Conservation (phyloP, 495 filamentous ascomycete species). For the Neurospora tetrasperma region DNA sequence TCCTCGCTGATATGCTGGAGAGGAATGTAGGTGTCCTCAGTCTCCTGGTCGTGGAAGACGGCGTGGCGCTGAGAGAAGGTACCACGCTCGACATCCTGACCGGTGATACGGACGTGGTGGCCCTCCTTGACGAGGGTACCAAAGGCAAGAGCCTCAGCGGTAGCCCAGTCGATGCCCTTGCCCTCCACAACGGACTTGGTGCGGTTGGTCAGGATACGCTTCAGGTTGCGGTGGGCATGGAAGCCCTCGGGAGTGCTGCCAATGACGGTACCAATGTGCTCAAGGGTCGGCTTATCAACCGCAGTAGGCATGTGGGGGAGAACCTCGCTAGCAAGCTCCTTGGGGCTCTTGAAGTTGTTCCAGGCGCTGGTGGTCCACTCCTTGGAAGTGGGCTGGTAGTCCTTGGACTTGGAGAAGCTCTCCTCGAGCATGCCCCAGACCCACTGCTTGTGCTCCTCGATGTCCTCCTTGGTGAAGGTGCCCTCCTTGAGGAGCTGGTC, state of each 20-base stretch:
- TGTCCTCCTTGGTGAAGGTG: conserved; percentile 93
- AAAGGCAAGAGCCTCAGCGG: conserved; percentile 92
- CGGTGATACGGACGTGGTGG: conserved; percentile 91
- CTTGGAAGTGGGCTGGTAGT: conserved; percentile 91
- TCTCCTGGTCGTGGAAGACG: conserved; percentile 95
- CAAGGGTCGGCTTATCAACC: conserved; percentile 55
- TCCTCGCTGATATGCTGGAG: conserved; percentile 78
- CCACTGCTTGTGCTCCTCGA: conserved; percentile 99
- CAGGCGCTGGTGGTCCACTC: conserved; percentile 98
- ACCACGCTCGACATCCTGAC: conserved; percentile 98
- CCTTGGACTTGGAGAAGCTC: conserved; percentile 91
- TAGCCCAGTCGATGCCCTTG: conserved; percentile 94
- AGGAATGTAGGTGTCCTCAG: conserved; percentile 83
- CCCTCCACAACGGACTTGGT: conserved; percentile 91
- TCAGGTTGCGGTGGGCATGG: conserved; percentile 82
- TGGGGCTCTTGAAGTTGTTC: conserved; percentile 98
- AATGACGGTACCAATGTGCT: conserved; percentile 70
- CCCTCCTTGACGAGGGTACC: conserved; percentile 84
- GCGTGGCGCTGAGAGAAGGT: conserved; percentile 98
- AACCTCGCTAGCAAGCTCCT: conserved; percentile 90
- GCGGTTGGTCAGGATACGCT: conserved; percentile 84
- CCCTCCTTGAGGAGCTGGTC: conserved; percentile 79
- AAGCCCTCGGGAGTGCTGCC: conserved; percentile 72
- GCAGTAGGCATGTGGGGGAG: conserved; percentile 86
- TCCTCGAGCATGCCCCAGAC: conserved; percentile 98